These are phyloP conservation scores for Hygrophoropsis aurantiaca DNA, from an alignment of 768 basidiomycete species.

Conservation along the genomic window DNA sequence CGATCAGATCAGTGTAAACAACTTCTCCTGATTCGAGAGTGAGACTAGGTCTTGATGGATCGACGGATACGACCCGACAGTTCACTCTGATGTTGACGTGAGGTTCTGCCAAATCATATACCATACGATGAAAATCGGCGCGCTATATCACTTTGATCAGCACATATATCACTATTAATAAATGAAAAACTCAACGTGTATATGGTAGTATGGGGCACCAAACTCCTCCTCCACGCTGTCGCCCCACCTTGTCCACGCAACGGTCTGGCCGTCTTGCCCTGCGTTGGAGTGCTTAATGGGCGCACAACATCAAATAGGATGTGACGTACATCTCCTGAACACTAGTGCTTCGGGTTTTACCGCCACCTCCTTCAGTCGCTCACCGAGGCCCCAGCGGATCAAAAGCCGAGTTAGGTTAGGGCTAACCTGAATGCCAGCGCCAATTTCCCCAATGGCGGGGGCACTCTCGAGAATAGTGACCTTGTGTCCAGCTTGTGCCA, in stretches of 20 bases:
- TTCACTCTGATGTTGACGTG: conserved; percentile 36
- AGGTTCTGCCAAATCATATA: conserved; percentile 35
- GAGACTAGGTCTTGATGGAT: conserved; percentile 32
- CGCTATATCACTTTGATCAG: conserved; percentile 22
- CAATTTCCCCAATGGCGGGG: conserved; percentile 39
- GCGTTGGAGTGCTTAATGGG: neutral
- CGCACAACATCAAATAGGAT: neutral
- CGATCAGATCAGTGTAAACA: conserved; percentile 43
- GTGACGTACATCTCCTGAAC: conserved; percentile 41
- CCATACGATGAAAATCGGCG: conserved; percentile 46
- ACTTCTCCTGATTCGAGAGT: conserved; percentile 43
- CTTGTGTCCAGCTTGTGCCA: conserved; percentile 47
- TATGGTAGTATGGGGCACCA: conserved; percentile 32
- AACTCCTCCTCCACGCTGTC: conserved; percentile 28
- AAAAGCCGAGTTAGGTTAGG: conserved; percentile 46
- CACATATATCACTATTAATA: neutral
- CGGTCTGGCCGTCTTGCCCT: conserved; percentile 34
- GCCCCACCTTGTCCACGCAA: conserved; percentile 38
- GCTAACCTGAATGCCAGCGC: conserved; percentile 51
- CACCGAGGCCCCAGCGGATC: conserved; percentile 49
- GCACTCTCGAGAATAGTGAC: conserved; percentile 50
- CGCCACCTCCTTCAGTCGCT: conserved; percentile 35
- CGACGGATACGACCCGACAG: conserved; percentile 35
- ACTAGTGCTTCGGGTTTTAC: conserved; percentile 40
- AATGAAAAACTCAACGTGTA: conserved; percentile 28